Conservation (phyloP, 2,329 filamentous ascomycete species). For the Xylaria sp. region DNA sequence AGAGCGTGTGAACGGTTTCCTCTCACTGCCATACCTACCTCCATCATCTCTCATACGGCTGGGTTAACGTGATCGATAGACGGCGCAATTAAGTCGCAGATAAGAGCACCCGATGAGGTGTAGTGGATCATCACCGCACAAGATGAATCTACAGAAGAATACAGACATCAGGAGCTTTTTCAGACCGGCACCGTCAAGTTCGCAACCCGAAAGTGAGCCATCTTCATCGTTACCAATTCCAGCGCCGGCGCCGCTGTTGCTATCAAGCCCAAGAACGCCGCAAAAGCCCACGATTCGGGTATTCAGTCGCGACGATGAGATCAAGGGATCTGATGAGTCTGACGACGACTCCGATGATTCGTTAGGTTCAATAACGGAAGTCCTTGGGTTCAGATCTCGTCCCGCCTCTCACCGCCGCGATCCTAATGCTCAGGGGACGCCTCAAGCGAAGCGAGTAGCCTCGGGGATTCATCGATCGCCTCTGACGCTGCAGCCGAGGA, state of each 20-base stretch:
- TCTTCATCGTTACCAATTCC: slow-evolving; percentile 14
- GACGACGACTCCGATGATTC: slow-evolving; percentile 57
- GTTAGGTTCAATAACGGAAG: slow-evolving; percentile 49
- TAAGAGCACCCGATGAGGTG: background rate
- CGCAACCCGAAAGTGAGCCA: slow-evolving; percentile 15
- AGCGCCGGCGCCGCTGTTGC: slow-evolving; percentile 19
- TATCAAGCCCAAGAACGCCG: slow-evolving; percentile 30
- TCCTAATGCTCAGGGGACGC: slow-evolving; percentile 34
- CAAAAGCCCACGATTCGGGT: slow-evolving; percentile 24
- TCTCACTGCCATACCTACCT: background rate
- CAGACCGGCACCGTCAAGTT: slow-evolving; percentile 14
- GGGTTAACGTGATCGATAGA: slow-evolving; percentile 1
- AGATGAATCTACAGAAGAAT: slow-evolving; percentile 20
- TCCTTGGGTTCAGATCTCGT: slow-evolving; percentile 34
- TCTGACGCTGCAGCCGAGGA: slow-evolving; percentile 41
- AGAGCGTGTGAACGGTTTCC: too few species aligned
- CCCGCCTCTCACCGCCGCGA: slow-evolving; percentile 23
- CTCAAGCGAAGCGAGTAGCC: slow-evolving; percentile 44
- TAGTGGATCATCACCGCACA: background rate
- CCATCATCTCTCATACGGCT: background rate
- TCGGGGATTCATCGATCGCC: slow-evolving; percentile 40
- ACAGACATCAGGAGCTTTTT: slow-evolving; percentile 33
- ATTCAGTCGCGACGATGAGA: slow-evolving; percentile 49
- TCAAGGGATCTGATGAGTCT: slow-evolving; percentile 67
- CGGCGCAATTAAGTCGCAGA: background rate